A percentile compares a stretch with the other conserved stretches of the same genome.
Evolutionary conservation across 805 yeast genomes (phyloP).

Genomic region (Hanseniaspora meyeri): DNA sequence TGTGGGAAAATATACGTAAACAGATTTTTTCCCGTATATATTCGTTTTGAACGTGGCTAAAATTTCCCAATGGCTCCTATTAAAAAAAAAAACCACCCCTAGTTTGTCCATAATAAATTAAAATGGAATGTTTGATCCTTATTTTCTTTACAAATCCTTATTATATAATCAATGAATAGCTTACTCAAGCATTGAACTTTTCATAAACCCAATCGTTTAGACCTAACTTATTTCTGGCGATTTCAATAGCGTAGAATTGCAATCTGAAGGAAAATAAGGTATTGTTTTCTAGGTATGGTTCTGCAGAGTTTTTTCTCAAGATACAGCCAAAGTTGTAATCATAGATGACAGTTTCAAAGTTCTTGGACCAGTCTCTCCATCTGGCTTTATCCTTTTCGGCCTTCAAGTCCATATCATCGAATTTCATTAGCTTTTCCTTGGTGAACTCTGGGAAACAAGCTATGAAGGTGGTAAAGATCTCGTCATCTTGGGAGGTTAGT

Average conservation of each 20-base stretch:
- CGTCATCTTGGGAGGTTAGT: slow-evolving; percentile 61
- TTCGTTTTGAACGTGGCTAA: too few species aligned
- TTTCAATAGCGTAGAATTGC: slow-evolving; percentile 90
- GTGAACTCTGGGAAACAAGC: slow-evolving; percentile 81
- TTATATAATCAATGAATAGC: too few species aligned
- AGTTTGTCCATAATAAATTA: too few species aligned
- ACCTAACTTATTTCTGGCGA: slow-evolving; percentile 81
- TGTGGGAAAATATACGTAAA: not conserved
- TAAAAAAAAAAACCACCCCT: too few species aligned
- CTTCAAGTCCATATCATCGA: slow-evolving; percentile 75
- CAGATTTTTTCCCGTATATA: not conserved
- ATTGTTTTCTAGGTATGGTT: slow-evolving; percentile 68
- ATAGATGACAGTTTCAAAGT: slow-evolving; percentile 66
- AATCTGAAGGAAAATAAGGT: slow-evolving; percentile 86
- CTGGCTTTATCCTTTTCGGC: slow-evolving; percentile 62
- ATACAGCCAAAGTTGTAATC: slow-evolving; percentile 95
- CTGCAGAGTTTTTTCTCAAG: slow-evolving; percentile 57
- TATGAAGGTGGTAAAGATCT: slow-evolving; percentile 46
- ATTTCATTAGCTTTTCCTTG: slow-evolving; percentile 41
- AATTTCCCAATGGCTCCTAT: too few species aligned
- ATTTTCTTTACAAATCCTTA: not conserved
- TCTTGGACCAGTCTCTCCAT: slow-evolving; percentile 82
- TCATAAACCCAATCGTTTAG: slow-evolving; percentile 67
- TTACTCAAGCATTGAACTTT: not conserved
- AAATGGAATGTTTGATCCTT: not conserved